A percentile compares a stretch with the other conserved stretches of the same genome.
Conservation (phyloP, 441 rosid species). For the Erodium moschatum region DNA sequence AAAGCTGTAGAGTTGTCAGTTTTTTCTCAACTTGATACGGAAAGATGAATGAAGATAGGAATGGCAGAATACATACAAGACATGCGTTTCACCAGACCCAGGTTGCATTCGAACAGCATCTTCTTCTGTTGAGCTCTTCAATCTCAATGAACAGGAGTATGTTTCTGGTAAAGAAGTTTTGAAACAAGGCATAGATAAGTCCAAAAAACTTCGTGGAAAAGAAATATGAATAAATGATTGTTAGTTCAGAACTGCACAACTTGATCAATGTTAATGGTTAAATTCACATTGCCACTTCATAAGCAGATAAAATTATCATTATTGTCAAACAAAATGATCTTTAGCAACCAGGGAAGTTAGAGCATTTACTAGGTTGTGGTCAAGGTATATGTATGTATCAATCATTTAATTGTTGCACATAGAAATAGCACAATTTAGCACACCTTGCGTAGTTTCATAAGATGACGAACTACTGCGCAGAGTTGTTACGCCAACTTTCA, state of each 20-base stretch:
- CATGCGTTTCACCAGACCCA: constrained; percentile 89
- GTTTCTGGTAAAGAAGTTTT: constrained; percentile 42
- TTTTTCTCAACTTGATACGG: constrained; percentile 17
- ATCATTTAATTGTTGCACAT: constrained; percentile 11
- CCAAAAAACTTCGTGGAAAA: neutral
- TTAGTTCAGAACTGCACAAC: too few species aligned
- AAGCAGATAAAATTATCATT: neutral
- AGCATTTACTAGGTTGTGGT: neutral
- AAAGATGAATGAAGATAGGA: constrained; percentile 17
- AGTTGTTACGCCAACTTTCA: constrained; percentile 81
- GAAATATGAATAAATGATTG: neutral
- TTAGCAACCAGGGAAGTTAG: neutral
- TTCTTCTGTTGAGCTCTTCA: constrained; percentile 80
- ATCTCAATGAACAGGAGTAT: constrained; percentile 58
- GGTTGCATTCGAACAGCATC: constrained; percentile 75
- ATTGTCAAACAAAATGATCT: neutral
- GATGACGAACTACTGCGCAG: constrained; percentile 84
- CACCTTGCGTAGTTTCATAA: constrained; percentile 83
- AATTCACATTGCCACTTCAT: constrained; percentile 1
- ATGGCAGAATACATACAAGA: constrained; percentile 55
- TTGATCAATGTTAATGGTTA: neutral
- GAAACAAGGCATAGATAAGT: neutral
- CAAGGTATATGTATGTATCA: neutral
- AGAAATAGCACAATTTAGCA: constrained; percentile 12
- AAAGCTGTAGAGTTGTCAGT: constrained; percentile 60